Conservation (phyloP, 768 basidiomycete species). For the Kwoniella sp. region DNA sequence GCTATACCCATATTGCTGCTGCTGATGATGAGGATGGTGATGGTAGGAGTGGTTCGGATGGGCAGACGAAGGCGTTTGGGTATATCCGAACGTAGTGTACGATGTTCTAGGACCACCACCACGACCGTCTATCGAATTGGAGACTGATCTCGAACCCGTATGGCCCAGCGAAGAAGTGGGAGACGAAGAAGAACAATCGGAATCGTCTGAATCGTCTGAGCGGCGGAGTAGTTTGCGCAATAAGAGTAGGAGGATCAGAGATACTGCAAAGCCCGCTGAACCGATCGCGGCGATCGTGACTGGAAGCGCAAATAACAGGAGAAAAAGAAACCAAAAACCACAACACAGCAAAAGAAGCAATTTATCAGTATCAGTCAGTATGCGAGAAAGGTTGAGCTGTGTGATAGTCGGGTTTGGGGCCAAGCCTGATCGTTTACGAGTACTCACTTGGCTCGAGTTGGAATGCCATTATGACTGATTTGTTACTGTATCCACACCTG, state of each 20-base stretch:
- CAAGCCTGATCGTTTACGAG: too few species aligned
- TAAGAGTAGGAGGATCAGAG: conserved; percentile 5
- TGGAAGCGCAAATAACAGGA: neutral
- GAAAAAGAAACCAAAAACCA: too few species aligned
- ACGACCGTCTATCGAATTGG: neutral
- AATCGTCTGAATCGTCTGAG: neutral
- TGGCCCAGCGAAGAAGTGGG: neutral
- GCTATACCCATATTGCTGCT: neutral
- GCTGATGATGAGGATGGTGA: neutral
- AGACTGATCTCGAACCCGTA: neutral
- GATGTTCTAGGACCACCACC: conserved; percentile 1
- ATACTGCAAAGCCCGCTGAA: conserved; percentile 11
- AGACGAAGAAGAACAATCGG: neutral
- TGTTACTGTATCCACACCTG: too few species aligned
- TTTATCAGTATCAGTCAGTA: too few species aligned
- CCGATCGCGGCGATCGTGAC: conserved; percentile 30
- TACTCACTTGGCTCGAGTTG: conserved; percentile 21
- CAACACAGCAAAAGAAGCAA: too few species aligned
- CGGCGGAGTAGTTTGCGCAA: neutral
- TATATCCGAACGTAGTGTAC: neutral
- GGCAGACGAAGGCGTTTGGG: neutral
- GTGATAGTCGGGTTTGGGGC: too few species aligned
- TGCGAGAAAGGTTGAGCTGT: neutral
- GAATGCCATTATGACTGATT: conserved; percentile 18
- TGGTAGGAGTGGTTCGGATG: neutral